These are phyloP conservation scores for Coemansia sp. DNA, from an alignment of 192 early-diverging fungal species.

Conservation along the genomic window DNA sequence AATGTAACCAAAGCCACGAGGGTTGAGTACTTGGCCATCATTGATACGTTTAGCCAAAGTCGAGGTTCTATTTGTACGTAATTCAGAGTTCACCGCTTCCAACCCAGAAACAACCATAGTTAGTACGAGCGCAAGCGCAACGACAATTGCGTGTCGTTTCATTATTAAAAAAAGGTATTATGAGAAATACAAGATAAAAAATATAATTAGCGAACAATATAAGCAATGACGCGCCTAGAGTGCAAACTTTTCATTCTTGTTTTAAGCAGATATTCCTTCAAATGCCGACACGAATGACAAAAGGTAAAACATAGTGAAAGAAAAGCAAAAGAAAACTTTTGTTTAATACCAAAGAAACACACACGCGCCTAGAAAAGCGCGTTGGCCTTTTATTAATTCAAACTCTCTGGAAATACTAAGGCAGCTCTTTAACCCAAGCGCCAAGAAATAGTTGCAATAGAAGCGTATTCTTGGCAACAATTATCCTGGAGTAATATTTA, in stretches of 20 bases:
- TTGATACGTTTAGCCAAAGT: background rate
- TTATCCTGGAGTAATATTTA: too few species aligned
- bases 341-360: background rate
- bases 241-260: too few species aligned
- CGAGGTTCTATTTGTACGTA: background rate
- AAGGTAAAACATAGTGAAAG: background rate
- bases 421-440: too few species aligned
- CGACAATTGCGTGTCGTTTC: background rate
- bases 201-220: too few species aligned
- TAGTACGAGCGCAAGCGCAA: background rate
- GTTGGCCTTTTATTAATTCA: background rate
- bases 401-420: background rate
- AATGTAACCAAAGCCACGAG: constrained; percentile 3
- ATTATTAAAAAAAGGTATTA: background rate
- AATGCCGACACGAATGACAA: too few species aligned
- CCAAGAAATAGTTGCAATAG: too few species aligned
- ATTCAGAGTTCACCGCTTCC: background rate
- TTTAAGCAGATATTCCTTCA: too few species aligned
- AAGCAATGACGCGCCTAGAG: too few species aligned
- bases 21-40: background rate
- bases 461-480: too few species aligned
- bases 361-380: background rate
- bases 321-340: background rate
- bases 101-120: background rate
- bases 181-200: background rate